Evolutionary conservation across 345 rosid genomes (phyloP), one percentile per base, ranked within the genome.

Genomic region (Aethionema arabicum): DNA sequence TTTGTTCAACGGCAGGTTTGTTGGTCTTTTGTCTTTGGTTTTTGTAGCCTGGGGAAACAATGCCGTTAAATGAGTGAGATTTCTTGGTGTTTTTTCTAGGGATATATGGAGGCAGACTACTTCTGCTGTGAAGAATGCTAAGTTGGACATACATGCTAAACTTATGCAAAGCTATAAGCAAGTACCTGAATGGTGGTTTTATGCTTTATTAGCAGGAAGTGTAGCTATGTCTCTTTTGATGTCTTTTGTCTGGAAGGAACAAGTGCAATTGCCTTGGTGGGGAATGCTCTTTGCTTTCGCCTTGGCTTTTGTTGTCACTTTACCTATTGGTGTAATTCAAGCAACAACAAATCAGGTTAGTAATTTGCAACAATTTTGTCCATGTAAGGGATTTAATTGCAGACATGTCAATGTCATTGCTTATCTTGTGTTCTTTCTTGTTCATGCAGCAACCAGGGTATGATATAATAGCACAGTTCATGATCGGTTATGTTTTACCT

Each of bases 141-240:
- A 88, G 77, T n/a, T 82, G 63, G 99, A 95, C 63, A 61, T 95
- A 68, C 97, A 90, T 59, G 82, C 85, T 14, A 88, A 47, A 63
- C 55, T 95, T 68, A 95, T 95, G 97, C 69, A 68, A 80, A 74
- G 50, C 29, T 95, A 95, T 80, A 88, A 95, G 59, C 82, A 80
- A 77, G 99, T 95, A 56, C 99, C 99, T 2, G 79, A 86, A 53
- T 95, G 95, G 85, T 95, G 99, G 99, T 95, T 86, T 75, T 68
- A 32, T n/a, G 32, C 78, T 50, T 75, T 90, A 56, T 67, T 95
- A 50, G 37, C 38, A 0, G 92, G 82, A 40, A 95, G 97, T 77
- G 60, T 75, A 27, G 79, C 27, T 2, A 29, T 85, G 47, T 86
- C 99, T 29, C 70, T 95, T 10, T 13, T 90, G 40, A 84, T 95